These are phyloP conservation scores for Spathaspora sp. DNA, from an alignment of 1,139 yeast species.

Conservation along the genomic window DNA sequence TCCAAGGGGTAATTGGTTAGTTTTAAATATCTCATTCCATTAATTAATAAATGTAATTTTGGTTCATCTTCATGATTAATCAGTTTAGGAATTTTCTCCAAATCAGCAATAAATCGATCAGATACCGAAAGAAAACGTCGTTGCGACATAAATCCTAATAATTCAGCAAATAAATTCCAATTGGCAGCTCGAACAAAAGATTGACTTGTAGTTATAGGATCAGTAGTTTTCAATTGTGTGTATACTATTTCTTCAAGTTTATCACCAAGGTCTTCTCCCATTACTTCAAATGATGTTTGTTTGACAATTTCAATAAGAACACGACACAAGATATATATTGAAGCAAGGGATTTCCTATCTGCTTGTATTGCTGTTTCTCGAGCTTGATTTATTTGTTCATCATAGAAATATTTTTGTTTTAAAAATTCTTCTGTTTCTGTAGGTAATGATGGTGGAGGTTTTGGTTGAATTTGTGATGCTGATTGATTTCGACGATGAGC, in stretches of 20 bases:
- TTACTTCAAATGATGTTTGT: conserved; percentile 71
- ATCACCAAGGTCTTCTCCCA: conserved; percentile 79
- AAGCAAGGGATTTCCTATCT: conserved; percentile 81
- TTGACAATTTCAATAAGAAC: conserved; percentile 90
- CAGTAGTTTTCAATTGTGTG: conserved; percentile 84
- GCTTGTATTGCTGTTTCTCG: conserved; percentile 77
- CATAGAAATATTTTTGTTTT: conserved; percentile 28
- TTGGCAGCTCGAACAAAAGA: conserved; percentile 83
- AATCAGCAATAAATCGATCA: conserved; percentile 89
- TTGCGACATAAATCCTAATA: conserved; percentile 88
- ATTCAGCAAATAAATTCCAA: conserved; percentile 89
- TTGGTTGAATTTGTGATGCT: conserved; percentile 21
- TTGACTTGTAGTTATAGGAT: conserved; percentile 62
- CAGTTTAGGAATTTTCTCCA: conserved; percentile 72
- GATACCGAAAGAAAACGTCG: conserved; percentile 82
- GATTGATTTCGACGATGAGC: conserved; percentile 43
- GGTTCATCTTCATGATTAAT: conserved; percentile 64
- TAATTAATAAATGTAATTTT: conserved; percentile 69
- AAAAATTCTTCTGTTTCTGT: conserved; percentile 16
- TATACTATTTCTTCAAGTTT: conserved; percentile 92
- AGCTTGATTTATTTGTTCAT: conserved; percentile 54
- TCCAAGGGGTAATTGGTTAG: conserved; percentile 85
- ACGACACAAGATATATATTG: conserved; percentile 87
- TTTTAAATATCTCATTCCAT: conserved; percentile 86
- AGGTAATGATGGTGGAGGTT: conserved; percentile 9